A percentile compares a stretch with the other conserved stretches of the same genome.
These are phyloP conservation scores for Triticum urartu DNA, from an alignment of 176 grass and related monocot genomes.

Conservation along the genomic window DNA sequence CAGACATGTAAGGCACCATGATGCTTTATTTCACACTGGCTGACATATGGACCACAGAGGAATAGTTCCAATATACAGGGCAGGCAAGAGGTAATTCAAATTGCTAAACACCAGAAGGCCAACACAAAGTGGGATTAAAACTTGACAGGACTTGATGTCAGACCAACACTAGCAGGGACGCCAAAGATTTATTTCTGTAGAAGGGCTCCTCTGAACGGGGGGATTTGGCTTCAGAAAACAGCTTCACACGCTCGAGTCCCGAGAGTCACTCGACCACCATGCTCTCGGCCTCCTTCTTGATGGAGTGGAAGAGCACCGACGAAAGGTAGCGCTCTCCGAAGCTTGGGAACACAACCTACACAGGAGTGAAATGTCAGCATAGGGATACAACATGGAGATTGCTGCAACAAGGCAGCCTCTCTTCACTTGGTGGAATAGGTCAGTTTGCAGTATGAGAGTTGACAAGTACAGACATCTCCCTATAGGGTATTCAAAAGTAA, in stretches of 20 bases:
- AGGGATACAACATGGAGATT: neutral
- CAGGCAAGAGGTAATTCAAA: neutral
- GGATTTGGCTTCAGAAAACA: neutral
- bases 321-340: constrained; percentile 70
- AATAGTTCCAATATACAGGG: constrained; percentile 1
- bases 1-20: neutral
- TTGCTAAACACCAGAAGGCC: neutral
- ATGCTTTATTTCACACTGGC: constrained; percentile 33
- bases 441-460: neutral
- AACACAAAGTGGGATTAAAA: neutral
- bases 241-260: neutral
- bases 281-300: constrained; percentile 63
- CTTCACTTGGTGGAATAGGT: neutral
- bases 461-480: neutral
- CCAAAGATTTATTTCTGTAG: constrained; percentile 22
- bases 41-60: neutral
- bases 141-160: neutral
- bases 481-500: neutral
- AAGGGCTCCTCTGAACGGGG: neutral
- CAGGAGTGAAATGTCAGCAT: neutral
- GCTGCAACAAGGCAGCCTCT: neutral
- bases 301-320: constrained; percentile 56
- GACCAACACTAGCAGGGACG: constrained; percentile 9
- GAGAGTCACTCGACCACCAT: constrained; percentile 45
- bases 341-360: constrained; percentile 58